Evolutionary conservation across 1,139 yeast genomes (phyloP), one percentile per base, ranked within the genome.

Genomic region (Taiozyma onychis): DNA sequence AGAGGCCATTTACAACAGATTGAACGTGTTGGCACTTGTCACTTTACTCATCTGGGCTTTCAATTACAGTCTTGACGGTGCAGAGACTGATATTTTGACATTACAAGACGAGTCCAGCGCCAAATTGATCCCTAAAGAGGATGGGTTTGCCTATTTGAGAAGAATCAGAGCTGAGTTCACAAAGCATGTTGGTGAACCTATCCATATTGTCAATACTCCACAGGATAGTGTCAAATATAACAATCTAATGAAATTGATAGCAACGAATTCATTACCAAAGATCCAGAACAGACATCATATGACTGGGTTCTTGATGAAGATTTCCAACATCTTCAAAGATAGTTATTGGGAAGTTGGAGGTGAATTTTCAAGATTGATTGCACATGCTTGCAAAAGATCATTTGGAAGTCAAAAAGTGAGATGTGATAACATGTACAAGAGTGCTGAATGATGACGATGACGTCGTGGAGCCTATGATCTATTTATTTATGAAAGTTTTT

Each of bases 311-410:
- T 70, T 84, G 55, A 72, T 71, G 46, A 65, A 78, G 54, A 71
- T 83, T 28, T 76, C 80, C 1, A 66, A 69, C 5, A 69, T 71
- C 52, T 67, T 79, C 55, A 63, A 70, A 54, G 69, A 68, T 45
- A 74, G 83, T 58, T 81, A 80, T 57, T 83, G 85, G 83, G 81
- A 80, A 48, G 70, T 81, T 35, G 78, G 81, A 6, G 70, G 77
- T 51, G 89, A 83, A 57, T 74, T 79, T 57, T 81, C 85, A 2
- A 75, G 75, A 54, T 68, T 84, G 54, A 70, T 83, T 27, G 67
- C 75, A 46, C 80, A 82, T 60, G 82, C 87, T 66, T 77, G 78
- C 13, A 74, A 74, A 48, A 68, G 88, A 57, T 76, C 82, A 39
- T 68, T 78, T 44, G 88, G 88, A 0, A 73, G 74, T 53, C 61